Base-by-base conservation (phyloP, 768 basidiomycete genomes). In the Podaxis pistillaris region DNA sequence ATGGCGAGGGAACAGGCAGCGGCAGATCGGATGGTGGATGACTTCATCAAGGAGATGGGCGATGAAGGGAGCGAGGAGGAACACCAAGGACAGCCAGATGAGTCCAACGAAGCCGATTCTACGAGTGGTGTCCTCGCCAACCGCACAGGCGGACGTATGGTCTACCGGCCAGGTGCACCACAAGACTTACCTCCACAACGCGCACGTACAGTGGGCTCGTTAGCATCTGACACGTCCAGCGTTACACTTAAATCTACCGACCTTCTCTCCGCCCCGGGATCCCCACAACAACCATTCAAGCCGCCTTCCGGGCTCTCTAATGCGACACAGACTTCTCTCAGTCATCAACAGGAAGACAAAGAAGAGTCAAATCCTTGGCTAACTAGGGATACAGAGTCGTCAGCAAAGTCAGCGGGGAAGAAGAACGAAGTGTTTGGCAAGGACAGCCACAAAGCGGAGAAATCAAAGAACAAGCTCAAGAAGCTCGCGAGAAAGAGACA, bases 281-380 rank as follows among this genome's bases (percentile, higher is more conserved):
- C 69, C 7, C 75, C 75, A 1, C 72, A 68, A 19, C 36, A 62
- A 41, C 11, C 67, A 52, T 30, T 56, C 67, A 60, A 38, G 56
- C 7, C 61, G 64, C 24, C 67, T 69, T 44, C 64, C 5, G 57
- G 63, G 8, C 64, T 17, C 60, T 60, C 40, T 33, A 50, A 54
- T 36, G 58, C n/a, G 19, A 46, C 40, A 22, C 26, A 17, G 24
- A 15, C 26, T 22, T 53, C 28, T 33, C 62, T 15, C 28, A 46
- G 36, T 38, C n/a, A 44, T 41, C 49, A 30, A 11, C 50, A 7
- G 9, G 51, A 11, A 8, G 58, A n/a, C 26, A 22, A 17, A 30
- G 65, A 70, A 38, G 69, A 72, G 30, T 55, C 72, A 62, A 98
- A 98, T 72, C 96, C 96, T 9, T 98, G 96, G 94, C 87, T 97